Conservation (phyloP, 306 rosid genomes). For the Arachis hypogaea region DNA sequence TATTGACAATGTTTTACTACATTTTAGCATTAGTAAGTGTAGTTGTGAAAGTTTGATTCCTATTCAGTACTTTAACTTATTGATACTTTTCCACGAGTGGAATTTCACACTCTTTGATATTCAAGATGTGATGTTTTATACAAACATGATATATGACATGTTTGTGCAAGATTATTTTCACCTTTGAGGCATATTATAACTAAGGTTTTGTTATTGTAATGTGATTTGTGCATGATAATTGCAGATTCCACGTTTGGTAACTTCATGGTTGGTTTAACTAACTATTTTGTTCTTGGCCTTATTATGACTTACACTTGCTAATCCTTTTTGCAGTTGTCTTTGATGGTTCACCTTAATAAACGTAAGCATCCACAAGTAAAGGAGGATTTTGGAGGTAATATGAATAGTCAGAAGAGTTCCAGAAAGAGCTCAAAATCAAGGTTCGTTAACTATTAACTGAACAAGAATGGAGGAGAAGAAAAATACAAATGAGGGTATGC, state of each 20-base stretch:
- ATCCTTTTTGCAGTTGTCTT: slow-evolving; percentile 63
- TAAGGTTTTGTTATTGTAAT: too few relatives aligned
- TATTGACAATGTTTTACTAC: slow-evolving; percentile 46
- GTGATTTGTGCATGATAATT: too few relatives aligned
- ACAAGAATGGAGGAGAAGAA: slow-evolving; percentile 98
- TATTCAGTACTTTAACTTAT: too few relatives aligned
- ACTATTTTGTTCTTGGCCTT: slow-evolving; percentile 2
- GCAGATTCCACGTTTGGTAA: slow-evolving; percentile 46
- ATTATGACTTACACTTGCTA: slow-evolving; percentile 29
- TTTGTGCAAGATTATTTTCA: too few relatives aligned
- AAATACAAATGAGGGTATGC: slow-evolving; percentile 98
- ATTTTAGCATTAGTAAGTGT: too few relatives aligned
- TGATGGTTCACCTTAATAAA: slow-evolving; percentile 97
- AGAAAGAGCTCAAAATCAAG: slow-evolving; percentile 84
- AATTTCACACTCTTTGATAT: too few relatives aligned
- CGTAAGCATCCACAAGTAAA: slow-evolving; percentile 98
- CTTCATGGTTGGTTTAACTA: slow-evolving; percentile 17
- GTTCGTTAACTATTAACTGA: slow-evolving; percentile 95
- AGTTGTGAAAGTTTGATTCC: too few relatives aligned
- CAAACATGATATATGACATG: too few relatives aligned
- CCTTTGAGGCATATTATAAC: too few relatives aligned
- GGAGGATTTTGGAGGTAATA: slow-evolving; percentile 97
- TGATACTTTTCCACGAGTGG: too few relatives aligned
- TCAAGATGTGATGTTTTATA: too few relatives aligned
- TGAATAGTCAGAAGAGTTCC: slow-evolving; percentile 82